phyloP scores from a whole-genome alignment of 345 rosid species.

The Microcos paniculata region DNA sequence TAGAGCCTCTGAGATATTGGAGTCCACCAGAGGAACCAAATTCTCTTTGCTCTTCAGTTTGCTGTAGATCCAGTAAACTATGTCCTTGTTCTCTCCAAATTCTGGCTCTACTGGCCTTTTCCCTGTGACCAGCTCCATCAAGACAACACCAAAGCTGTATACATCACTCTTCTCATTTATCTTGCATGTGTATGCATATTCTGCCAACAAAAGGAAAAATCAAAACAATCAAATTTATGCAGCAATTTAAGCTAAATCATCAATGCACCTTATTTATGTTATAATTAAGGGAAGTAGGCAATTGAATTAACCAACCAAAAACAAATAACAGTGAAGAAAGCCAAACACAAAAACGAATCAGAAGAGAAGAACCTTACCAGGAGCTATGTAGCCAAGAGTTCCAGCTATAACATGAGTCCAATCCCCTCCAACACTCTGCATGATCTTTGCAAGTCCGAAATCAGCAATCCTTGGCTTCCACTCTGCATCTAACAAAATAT shows the following conservation, averaged over 20 bases:
- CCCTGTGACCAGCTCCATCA: constrained; percentile 82
- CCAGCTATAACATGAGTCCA: constrained; percentile 62
- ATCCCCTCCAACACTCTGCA: constrained; percentile 49
- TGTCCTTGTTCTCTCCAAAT: constrained; percentile 66
- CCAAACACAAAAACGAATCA: background rate
- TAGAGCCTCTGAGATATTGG: constrained; percentile 33
- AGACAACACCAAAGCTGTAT: constrained; percentile 85
- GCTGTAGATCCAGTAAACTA: constrained; percentile 60
- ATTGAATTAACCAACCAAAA: background rate
- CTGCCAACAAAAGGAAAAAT: constrained; percentile 33
- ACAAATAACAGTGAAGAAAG: background rate
- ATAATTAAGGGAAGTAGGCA: background rate
- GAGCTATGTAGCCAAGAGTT: constrained; percentile 89
- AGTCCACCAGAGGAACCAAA: constrained; percentile 46
- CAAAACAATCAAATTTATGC: background rate
- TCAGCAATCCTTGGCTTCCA: constrained; percentile 89
- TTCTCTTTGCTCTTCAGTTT: constrained; percentile 38
- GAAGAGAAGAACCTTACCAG: constrained; percentile 49
- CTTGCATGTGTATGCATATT: constrained; percentile 60
- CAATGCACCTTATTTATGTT: background rate
- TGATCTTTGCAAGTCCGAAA: constrained; percentile 80
- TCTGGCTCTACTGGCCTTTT: constrained; percentile 63
- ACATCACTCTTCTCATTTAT: constrained; percentile 79
- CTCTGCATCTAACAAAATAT: constrained; percentile 75
- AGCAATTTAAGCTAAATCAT: background rate